Conservation (phyloP, 1,284 basidiomycete genomes). For the Tylopilus sp. region DNA sequence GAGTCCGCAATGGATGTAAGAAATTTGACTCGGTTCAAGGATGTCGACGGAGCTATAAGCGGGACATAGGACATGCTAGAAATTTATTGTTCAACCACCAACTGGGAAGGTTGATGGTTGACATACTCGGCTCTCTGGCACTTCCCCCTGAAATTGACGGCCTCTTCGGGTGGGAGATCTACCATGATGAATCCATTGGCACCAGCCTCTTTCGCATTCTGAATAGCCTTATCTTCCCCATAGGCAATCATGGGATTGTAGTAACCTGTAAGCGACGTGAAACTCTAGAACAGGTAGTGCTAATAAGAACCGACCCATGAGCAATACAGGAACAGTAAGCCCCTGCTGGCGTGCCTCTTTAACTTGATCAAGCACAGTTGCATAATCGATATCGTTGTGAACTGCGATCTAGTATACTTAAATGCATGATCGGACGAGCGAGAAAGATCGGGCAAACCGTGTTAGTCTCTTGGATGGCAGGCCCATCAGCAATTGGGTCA, state of each 20-base stretch:
- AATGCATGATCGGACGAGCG: background rate
- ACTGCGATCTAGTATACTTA: slow-evolving; percentile 67
- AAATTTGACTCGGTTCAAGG: slow-evolving; percentile 84
- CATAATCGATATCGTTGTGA: slow-evolving; percentile 74
- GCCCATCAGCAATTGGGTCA: slow-evolving; percentile 94
- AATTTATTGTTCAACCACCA: background rate
- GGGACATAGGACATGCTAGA: slow-evolving; percentile 89
- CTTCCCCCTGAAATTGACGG: slow-evolving; percentile 83
- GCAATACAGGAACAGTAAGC: slow-evolving; percentile 80
- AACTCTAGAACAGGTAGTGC: background rate
- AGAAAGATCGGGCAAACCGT: slow-evolving; percentile 52
- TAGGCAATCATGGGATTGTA: slow-evolving; percentile 96
- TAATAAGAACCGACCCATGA: slow-evolving; percentile 71
- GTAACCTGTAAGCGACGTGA: slow-evolving; percentile 60
- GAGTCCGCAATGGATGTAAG: slow-evolving; percentile 91
- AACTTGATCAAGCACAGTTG: slow-evolving; percentile 72
- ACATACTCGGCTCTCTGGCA: slow-evolving; percentile 78
- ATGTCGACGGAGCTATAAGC: slow-evolving; percentile 92
- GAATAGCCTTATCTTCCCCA: slow-evolving; percentile 90
- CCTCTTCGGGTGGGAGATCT: slow-evolving; percentile 97
- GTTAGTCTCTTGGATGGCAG: slow-evolving; percentile 89
- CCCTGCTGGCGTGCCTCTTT: slow-evolving; percentile 78
- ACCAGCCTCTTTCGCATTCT: slow-evolving; percentile 83
- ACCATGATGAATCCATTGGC: slow-evolving; percentile 98
- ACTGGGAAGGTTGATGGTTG: background rate